Evolutionary conservation across 768 basidiomycete species (phyloP), one percentile per base, ranked within the genome.

Genomic region (Melanogaster broomeanus): DNA sequence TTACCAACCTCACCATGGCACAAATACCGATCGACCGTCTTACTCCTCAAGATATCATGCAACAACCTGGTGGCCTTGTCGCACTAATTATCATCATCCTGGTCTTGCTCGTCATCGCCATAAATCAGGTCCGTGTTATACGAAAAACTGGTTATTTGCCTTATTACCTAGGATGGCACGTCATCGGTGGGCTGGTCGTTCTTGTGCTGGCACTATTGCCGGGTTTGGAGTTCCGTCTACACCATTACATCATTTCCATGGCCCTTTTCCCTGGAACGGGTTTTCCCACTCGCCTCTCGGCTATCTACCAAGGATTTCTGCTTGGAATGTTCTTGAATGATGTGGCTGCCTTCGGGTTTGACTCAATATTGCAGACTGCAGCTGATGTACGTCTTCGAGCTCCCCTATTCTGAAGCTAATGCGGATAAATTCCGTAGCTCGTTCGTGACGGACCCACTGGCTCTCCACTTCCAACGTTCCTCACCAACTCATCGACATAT

Each of bases 71-170:
- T 21, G 88, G 84, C 5, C 74, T 92, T 41, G 72, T 76, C 2
- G 82, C 85, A 6, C 74, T 92, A 30, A 77, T 90, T 39, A 76
- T 93, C 55, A 83, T 92, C 47, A 59, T 86, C 37, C 55, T 90
- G 12, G 72, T 88, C 52, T 65, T 92, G 12, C 66, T 81, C 7
- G 63, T 81, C 22, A 64, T 88, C 42, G 81, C 79, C 30, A 60
- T 86, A 31, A 93, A 93, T 63, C 93, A 95, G 71, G 62, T 87
- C 3, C 78, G 88, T n/a, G 82, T 92, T 48, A 85, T 93, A 51
- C 81, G 91, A 45, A 88, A 88, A 68, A 92, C 89, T 0, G 91
- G 92, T 1, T 91, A 88, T 84, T 70, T 94, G 12, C 83, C 84
- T 5, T 79, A 82, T 62, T 94, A 94, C 64, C 63, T 85, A 28